Evolutionary conservation across 257 asterid genomes (phyloP).

Genomic region (Fraxinus cuspidata): DNA sequence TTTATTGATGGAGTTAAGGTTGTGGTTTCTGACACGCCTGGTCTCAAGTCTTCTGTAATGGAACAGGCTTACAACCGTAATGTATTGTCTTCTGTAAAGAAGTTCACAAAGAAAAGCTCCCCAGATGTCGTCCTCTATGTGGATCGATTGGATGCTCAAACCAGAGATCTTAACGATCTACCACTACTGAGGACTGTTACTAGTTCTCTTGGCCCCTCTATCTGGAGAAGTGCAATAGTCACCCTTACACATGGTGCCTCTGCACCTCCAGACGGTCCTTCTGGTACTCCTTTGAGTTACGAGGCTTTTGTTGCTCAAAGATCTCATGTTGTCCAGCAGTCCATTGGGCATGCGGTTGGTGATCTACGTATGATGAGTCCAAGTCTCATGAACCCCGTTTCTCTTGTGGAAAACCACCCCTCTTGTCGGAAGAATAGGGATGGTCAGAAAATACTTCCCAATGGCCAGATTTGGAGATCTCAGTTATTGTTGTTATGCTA

Average conservation of each 20-base stretch:
- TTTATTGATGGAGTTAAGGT: constrained; percentile 73
- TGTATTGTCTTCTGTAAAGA: constrained; percentile 61
- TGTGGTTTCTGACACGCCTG: constrained; percentile 81
- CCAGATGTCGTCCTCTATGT: constrained; percentile 84
- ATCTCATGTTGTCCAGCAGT: constrained; percentile 90
- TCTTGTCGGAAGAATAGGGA: constrained; percentile 87
- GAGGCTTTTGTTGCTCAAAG: constrained; percentile 83
- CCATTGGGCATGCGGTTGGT: constrained; percentile 80
- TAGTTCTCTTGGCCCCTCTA: constrained; percentile 61
- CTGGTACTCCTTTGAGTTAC: constrained; percentile 83
- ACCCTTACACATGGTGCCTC: constrained; percentile 91
- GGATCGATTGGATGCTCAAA: constrained; percentile 83
- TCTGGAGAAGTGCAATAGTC: constrained; percentile 86
- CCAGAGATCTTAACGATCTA: constrained; percentile 88
- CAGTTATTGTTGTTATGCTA: constrained; percentile 78
- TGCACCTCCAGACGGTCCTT: constrained; percentile 96
- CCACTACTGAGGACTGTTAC: constrained; percentile 76
- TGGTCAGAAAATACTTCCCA: constrained; percentile 89
- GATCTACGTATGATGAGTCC: constrained; percentile 90
- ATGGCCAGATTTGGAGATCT: constrained; percentile 93
- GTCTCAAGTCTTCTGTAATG: constrained; percentile 69
- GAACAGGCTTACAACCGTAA: constrained; percentile 75
- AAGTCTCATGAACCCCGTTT: constrained; percentile 80
- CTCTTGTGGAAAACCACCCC: constrained; percentile 89
- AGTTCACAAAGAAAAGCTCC: constrained; percentile 69